Evolutionary conservation across 2,329 filamentous ascomycete genomes (phyloP).

Genomic region (Clarireedia sp.): DNA sequence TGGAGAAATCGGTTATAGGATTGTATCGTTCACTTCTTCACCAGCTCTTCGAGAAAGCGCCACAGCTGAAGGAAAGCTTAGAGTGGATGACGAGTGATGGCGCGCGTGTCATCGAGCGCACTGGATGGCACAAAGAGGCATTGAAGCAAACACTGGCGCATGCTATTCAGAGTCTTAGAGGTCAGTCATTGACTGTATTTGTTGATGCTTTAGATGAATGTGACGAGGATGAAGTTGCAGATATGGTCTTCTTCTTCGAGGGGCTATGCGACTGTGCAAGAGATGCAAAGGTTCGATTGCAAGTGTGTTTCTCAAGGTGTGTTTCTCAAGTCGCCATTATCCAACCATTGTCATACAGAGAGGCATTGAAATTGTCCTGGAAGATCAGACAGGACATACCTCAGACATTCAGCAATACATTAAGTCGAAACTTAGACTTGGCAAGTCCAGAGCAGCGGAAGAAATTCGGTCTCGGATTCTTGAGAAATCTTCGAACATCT

Average conservation of each 20-base stretch:
- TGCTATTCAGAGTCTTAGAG: constrained; percentile 25
- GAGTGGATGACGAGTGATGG: constrained; percentile 23
- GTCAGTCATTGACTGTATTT: constrained; percentile 27
- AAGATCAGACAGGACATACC: constrained; percentile 22
- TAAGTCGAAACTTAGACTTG: constrained; percentile 18
- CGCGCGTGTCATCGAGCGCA: constrained; percentile 16
- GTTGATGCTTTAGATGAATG: constrained; percentile 25
- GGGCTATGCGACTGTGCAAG: constrained; percentile 14
- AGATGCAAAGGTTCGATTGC: constrained; percentile 9
- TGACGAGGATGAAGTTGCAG: constrained; percentile 8
- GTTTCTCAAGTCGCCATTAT: constrained; percentile 27
- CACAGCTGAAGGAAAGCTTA: constrained; percentile 28
- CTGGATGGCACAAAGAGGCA: constrained; percentile 23
- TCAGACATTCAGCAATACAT: constrained; percentile 27
- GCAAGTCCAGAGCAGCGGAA: constrained; percentile 11
- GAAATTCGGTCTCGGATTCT: constrained; percentile 13
- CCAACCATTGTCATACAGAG: constrained; percentile 21
- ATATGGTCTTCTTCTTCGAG: constrained; percentile 19
- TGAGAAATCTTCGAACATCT: constrained; percentile 16
- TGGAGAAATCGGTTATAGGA: constrained; percentile 40
- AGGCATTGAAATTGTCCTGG: constrained; percentile 21
- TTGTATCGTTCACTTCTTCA: constrained; percentile 43
- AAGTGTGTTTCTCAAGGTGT: constrained; percentile 27
- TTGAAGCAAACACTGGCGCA: constrained; percentile 21
- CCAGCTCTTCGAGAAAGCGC: constrained; percentile 35